These are phyloP conservation scores for Datura wrightii DNA, from an alignment of 257 asterid genomes.

Conservation along the genomic window DNA sequence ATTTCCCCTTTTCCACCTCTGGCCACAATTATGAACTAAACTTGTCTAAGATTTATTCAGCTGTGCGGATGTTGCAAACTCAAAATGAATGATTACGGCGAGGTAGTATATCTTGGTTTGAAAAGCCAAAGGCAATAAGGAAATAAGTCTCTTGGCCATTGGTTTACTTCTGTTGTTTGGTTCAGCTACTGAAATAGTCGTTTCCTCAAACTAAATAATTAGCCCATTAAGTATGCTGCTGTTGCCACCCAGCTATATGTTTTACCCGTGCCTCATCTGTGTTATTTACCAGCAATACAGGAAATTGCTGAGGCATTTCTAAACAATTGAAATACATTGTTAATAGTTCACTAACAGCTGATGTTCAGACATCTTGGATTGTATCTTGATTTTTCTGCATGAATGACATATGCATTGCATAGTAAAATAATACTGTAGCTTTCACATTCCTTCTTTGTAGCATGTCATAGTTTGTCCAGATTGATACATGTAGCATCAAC, in stretches of 20 bases:
- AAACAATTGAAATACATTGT: neutral
- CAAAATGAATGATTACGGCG: neutral
- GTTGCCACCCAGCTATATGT: neutral
- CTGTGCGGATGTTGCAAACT: neutral
- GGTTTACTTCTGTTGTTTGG: neutral
- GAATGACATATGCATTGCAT: conserved; percentile 1
- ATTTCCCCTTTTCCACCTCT: neutral
- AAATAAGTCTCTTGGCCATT: conserved; percentile 5
- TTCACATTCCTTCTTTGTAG: neutral
- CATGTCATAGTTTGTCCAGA: conserved; percentile 21
- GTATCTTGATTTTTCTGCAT: neutral
- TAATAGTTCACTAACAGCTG: neutral
- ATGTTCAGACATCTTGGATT: neutral
- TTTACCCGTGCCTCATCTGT: neutral
- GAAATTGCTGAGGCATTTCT: conserved; percentile 3
- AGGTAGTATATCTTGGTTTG: conserved; percentile 23
- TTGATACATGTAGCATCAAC: conserved; percentile 32
- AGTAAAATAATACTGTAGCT: neutral
- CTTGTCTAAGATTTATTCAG: conserved; percentile 10
- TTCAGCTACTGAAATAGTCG: conserved; percentile 6
- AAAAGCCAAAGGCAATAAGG: conserved; percentile 20
- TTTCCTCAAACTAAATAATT: neutral
- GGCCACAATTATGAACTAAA: conserved; percentile 2
- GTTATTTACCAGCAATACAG: neutral
- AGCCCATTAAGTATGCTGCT: neutral